Evolutionary conservation across 306 rosid genomes (phyloP), one percentile per base, ranked within the genome.

Genomic region (Lathyrus aphaca): DNA sequence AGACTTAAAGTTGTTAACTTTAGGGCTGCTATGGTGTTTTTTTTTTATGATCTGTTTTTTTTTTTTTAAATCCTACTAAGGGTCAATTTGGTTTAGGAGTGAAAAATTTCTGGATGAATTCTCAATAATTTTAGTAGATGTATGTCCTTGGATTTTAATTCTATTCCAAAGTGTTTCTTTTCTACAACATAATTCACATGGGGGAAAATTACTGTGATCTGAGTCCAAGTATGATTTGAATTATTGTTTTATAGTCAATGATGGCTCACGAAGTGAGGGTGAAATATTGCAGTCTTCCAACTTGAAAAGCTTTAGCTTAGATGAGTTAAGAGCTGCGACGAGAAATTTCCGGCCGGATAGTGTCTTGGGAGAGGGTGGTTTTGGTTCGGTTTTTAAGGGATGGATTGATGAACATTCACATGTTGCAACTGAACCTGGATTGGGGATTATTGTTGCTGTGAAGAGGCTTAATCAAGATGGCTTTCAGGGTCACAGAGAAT

Each of bases 321-420:
- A 32, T 25, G 97, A 91, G 42, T 83, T 95, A 38, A 89, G 54
- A 77, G 82, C 80, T 5, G 91, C 96, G 59, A 95, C 99, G 4
- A 87, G 86, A 68, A 95, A 95, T 73, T 95, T 95, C 72, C 96
- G 97, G 17, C 99, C 99, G 0, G 95, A 91, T 64, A 95, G 99
- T 79, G 94, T 94, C 6, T 71, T 94, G 21, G 99, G 99, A 66
- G 96, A 91, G 77, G 99, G 99, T 27, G 99, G 99, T 1, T 94
- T 94, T 77, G 99, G 99, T 72, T 91, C 97, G 19, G 99, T 94
- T 69, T 94, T 84, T 68, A 94, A 94, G 69, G 99, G 96, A 39
- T 94, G 97, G 97, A 73, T 94, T 18, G 99, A 94, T 59, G 97
- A 87, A 81, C 73, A 87, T 27, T 72, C 95, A 1, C 80, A 87